Percentiles rank a stretch among this genome's conserved stretches.
phyloP scores from a whole-genome alignment of 2,329 filamentous ascomycete genomes.

The Ciborinia camelliae region DNA sequence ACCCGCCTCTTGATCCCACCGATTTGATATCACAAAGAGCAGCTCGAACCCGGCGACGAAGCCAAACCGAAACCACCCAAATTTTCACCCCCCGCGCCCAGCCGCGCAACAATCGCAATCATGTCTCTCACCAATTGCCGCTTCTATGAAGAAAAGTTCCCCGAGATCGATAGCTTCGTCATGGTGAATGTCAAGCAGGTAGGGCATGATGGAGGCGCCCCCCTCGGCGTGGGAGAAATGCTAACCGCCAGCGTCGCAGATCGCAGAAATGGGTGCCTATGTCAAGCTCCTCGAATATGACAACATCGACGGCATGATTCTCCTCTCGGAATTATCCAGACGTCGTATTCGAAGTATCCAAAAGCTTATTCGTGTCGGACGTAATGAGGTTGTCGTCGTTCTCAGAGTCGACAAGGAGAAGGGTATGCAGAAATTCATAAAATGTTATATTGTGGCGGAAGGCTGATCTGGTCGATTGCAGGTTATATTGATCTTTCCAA shows the following conservation, averaged over 20 bases:
- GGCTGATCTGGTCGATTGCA: constrained; percentile 33
- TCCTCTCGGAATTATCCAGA: constrained; percentile 94
- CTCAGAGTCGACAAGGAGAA: constrained; percentile 99
- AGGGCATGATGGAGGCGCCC: constrained; percentile 34
- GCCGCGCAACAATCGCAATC: constrained; percentile 48
- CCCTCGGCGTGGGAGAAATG: neutral
- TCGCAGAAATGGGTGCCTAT: constrained; percentile 99
- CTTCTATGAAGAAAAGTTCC: constrained; percentile 97
- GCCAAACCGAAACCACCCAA: constrained; percentile 9
- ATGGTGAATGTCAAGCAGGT: constrained; percentile 99
- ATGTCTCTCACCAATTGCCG: constrained; percentile 97
- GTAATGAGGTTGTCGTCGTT: constrained; percentile 98
- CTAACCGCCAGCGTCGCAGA: constrained; percentile 49
- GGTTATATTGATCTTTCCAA: constrained; percentile 98
- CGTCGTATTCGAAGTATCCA: constrained; percentile 98
- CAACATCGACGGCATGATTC: constrained; percentile 99
- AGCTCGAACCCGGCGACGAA: constrained; percentile 10
- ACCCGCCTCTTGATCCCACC: neutral
- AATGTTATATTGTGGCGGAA: neutral
- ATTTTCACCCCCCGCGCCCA: constrained; percentile 22
- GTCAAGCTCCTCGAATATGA: constrained; percentile 99
- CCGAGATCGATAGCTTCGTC: constrained; percentile 98
- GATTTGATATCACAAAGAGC: neutral
- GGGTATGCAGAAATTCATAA: constrained; percentile 48
- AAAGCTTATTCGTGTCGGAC: constrained; percentile 95